Evolutionary conservation across 2,329 filamentous ascomycete species (phyloP).

Genomic region (Pseudonectria foliicola): DNA sequence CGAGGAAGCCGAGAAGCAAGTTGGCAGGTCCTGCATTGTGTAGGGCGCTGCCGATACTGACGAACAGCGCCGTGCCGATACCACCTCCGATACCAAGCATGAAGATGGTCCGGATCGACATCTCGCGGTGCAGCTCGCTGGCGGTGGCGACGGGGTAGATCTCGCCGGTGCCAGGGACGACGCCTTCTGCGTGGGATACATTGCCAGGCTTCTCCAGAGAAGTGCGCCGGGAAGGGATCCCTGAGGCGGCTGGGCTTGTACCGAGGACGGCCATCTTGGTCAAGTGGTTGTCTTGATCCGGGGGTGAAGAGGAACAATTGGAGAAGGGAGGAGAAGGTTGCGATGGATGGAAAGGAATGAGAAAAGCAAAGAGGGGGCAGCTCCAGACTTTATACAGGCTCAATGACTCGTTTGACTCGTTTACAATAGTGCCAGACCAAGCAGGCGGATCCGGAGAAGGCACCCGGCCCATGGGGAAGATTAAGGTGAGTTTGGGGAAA

Average conservation of each 20-base stretch:
- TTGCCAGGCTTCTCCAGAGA: slow-evolving; percentile 2
- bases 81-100: slow-evolving; percentile 44
- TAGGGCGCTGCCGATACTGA: slow-evolving; percentile 49
- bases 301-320: too few species aligned
- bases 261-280: too few species aligned
- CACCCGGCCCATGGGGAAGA: too few species aligned
- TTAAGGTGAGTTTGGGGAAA: too few species aligned
- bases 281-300: too few species aligned
- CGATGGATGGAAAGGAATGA: too few species aligned
- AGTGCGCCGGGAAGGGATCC: not conserved
- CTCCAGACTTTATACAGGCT: too few species aligned
- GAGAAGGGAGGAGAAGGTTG: too few species aligned
- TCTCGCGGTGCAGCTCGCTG: slow-evolving; percentile 4
- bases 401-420: too few species aligned
- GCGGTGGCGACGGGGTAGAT: slow-evolving; percentile 1
- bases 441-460: too few species aligned
- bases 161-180: not conserved
- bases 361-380: too few species aligned
- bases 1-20: slow-evolving; percentile 48
- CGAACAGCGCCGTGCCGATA: slow-evolving; percentile 49
- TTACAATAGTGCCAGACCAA: too few species aligned
- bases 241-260: not conserved
- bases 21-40: slow-evolving; percentile 32
- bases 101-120: slow-evolving; percentile 5
- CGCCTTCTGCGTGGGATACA: not conserved